Base-by-base conservation (phyloP, 1,284 basidiomycete genomes). In the Ganoderma meredithae region DNA sequence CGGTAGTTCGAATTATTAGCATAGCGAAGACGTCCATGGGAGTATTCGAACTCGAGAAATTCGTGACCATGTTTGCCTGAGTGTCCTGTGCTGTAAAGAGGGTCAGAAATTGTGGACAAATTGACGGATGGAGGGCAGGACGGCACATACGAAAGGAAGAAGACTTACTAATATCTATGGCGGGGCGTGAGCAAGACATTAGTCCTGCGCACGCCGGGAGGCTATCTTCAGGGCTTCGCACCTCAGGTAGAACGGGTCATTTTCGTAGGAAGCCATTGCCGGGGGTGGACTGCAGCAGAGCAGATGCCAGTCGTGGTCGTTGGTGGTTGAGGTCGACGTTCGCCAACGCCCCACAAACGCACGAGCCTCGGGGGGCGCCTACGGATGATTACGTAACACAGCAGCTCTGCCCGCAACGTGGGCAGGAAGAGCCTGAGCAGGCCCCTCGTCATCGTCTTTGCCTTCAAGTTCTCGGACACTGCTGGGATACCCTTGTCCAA, bases 1-100 rank as follows among this genome's bases (percentile, higher is more conserved):
- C 97, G 86, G 83, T 99, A 99, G 82, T 99, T 99, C 25, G 96
- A 98, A 87, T 99, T 99, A 87, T 99, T 98, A 71, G 98, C 97
- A 80, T 99, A 99, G 74, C 97, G 90, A 72, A 99, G 86, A 68
- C 97, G 91, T 9, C 97, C 98, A 81, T 97, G 93, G 13, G 94
- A 94, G 83, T 98, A 98, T 82, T 99, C 97, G 77, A 99, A 99
- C 81, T 99, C 98, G 61, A 99, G 87, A 79, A 99, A 99, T 80
- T 98, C 96, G 83, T 98, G 96, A 22, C 96, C 96, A 77, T 98
- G 96, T 80, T 95, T 95, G 69, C 96, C 96, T 75, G 95, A 95
- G 81, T 98, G 96, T 31, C 96, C 96, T 56, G 95, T 96, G 82
- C 95, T 96, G 79, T 36, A 55, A 27, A n/a, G 39, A 31, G 17